Percentiles rank a stretch among this genome's conserved stretches.
Conservation (phyloP, 371 early-diverging fungal species). For the Mortierella sp. region DNA sequence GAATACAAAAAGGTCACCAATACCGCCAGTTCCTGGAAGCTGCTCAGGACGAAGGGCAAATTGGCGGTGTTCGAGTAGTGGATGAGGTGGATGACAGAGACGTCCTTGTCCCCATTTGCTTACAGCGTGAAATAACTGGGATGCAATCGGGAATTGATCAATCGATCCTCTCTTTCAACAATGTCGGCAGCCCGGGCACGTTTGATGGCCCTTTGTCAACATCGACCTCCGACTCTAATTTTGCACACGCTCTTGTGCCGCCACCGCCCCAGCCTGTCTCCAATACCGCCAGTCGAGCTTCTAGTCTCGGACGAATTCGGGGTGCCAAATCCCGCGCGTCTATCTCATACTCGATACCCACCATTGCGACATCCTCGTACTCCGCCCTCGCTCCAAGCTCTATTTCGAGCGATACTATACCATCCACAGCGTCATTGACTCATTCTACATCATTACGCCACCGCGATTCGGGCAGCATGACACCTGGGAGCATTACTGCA, state of each 20-base stretch:
- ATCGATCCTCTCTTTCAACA: too few species aligned
- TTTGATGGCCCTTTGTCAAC: too few species aligned
- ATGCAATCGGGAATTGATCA: too few species aligned
- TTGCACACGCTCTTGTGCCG: background rate
- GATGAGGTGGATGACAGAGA: too few species aligned
- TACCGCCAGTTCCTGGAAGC: background rate
- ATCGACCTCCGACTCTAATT: background rate
- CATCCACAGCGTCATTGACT: background rate
- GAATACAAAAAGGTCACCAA: background rate
- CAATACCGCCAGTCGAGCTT: background rate
- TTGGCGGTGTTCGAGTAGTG: too few species aligned
- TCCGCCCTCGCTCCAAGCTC: slow-evolving; percentile 56
- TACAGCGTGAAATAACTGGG: too few species aligned
- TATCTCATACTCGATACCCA: slow-evolving; percentile 22
- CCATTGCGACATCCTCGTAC: slow-evolving; percentile 7
- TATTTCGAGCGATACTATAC: background rate
- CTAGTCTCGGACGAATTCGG: background rate
- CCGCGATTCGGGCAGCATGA: background rate
- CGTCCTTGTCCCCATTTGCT: too few species aligned
- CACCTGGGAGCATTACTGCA: background rate
- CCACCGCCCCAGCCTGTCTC: background rate
- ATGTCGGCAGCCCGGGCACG: too few species aligned
- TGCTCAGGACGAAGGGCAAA: background rate
- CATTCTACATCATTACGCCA: background rate
- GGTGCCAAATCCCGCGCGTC: slow-evolving; percentile 43